These are phyloP conservation scores for Melanopsichium pennsylvanicum DNA, from an alignment of 1,284 basidiomycete genomes.

Conservation along the genomic window DNA sequence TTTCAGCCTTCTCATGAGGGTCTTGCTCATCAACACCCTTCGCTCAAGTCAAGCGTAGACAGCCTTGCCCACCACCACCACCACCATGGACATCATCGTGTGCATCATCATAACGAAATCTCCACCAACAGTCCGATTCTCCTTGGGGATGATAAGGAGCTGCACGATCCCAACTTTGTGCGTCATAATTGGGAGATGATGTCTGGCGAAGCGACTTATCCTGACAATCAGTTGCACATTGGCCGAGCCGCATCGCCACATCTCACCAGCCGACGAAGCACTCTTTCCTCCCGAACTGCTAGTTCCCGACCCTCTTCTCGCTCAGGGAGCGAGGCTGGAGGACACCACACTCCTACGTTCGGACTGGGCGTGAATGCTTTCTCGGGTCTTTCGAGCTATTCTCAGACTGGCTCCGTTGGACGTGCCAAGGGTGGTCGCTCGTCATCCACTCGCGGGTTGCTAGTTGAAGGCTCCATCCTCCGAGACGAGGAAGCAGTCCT, in stretches of 20 bases:
- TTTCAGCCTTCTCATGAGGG: conserved; percentile 18
- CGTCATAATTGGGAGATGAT: conserved; percentile 47
- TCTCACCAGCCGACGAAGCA: conserved; percentile 26
- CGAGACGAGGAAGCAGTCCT: conserved; percentile 33
- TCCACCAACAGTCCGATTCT: conserved; percentile 26
- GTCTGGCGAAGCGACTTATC: conserved; percentile 18
- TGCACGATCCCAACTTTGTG: conserved; percentile 41
- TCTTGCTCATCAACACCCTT: background rate
- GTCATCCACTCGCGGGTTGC: conserved; percentile 15
- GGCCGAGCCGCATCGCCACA: conserved; percentile 18
- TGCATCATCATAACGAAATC: conserved; percentile 11
- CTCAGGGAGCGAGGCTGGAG: conserved; percentile 31
- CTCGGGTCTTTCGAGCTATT: conserved; percentile 32
- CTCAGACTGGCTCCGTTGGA: conserved; percentile 5
- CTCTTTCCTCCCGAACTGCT: conserved; percentile 21
- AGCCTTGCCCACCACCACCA: conserved; percentile 6
- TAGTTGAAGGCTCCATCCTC: conserved; percentile 39
- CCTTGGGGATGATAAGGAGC: conserved; percentile 33
- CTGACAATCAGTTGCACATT: conserved; percentile 26
- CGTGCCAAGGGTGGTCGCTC: conserved; percentile 3
- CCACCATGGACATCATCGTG: too few species aligned
- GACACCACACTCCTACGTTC: conserved; percentile 12
- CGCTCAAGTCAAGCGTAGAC: conserved; percentile 16
- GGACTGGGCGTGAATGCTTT: conserved; percentile 26
- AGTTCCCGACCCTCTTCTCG: conserved; percentile 35